Evolutionary conservation across 768 basidiomycete genomes (phyloP), one percentile per base, ranked within the genome.

Genomic region (Suillus subaureus): DNA sequence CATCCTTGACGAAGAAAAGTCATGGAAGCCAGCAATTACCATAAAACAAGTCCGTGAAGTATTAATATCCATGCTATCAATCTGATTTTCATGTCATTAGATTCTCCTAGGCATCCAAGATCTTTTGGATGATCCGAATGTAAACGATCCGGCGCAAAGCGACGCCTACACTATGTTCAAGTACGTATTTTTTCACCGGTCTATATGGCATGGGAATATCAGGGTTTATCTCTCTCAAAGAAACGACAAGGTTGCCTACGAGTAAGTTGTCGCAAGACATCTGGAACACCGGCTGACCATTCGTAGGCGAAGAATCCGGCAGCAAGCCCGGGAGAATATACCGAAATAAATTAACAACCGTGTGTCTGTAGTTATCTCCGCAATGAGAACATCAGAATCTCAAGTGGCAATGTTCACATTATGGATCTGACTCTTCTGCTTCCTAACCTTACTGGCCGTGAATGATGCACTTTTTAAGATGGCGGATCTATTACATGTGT

Each of bases 151-250:
- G 8, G 97, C 97, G 1, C 97, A 99, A 75, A 95, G 96, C 63
- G 97, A 99, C 71, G 97, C 97, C 13, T 99, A 99, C 78, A 96
- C 94, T 39, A 93, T 97, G 90, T 99, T 96, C 85, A 97, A 97
- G 96, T 97, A 71, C 72, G 94, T 81, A 21, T 54, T 47, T 28
- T n/a, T 37, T 62, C 28, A 54, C 35, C 52, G 15, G 33, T 40
- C 16, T 42, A 63, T 7, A 49, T 62, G 37, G 43, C 42, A 26
- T 58, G 40, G 28, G 58, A 37, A 60, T 28, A 28, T 40, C 43
- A 52, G 64, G 52, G 47, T 62, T 74, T 39, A 73, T 66, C 11
- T 26, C 18, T 47, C 18, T 15, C 37, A 6, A 58, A 97, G 96
- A 83, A 98, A 96, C 74, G 97, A 99, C 80, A 93, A 93, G 72